Conservation (phyloP, 805 yeast genomes). For the Wickerhamiella sorbophila region DNA sequence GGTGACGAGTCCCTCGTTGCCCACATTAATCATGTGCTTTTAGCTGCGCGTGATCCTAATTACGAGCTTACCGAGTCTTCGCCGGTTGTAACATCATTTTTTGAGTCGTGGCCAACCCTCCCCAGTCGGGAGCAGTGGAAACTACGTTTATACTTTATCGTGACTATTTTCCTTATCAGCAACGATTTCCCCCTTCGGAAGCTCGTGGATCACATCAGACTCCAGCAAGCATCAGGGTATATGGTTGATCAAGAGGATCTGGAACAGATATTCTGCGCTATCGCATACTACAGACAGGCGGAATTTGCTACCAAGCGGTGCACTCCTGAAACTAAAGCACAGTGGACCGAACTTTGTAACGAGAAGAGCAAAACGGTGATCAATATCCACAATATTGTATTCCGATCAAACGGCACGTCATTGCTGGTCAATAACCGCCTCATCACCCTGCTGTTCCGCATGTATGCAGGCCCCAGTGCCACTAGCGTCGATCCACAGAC, state of each 20-base stretch:
- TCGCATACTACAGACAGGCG: slow-evolving; percentile 19
- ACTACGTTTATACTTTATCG: slow-evolving; percentile 19
- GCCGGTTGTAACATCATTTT: slow-evolving; percentile 16
- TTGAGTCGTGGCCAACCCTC: slow-evolving; percentile 13
- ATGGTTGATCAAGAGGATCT: slow-evolving; percentile 20
- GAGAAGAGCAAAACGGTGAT: slow-evolving; percentile 15
- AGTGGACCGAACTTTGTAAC: slow-evolving; percentile 18
- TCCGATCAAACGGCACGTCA: slow-evolving; percentile 16
- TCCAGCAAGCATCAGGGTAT: slow-evolving; percentile 23
- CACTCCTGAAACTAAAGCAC: slow-evolving; percentile 6
- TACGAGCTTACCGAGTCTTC: slow-evolving; percentile 7
- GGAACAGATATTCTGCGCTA: slow-evolving; percentile 17
- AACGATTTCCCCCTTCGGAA: slow-evolving; percentile 15
- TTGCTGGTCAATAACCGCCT: slow-evolving; percentile 15
- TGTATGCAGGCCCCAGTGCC: slow-evolving; percentile 13
- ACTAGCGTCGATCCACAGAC: slow-evolving; percentile 11
- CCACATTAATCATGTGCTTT: not conserved
- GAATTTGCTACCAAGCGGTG: slow-evolving; percentile 12
- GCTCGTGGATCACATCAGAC: slow-evolving; percentile 17
- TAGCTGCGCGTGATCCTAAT: not conserved
- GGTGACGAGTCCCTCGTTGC: not conserved
- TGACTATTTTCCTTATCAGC: slow-evolving; percentile 10
- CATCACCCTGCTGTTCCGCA: slow-evolving; percentile 19
- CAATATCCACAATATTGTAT: slow-evolving; percentile 15
- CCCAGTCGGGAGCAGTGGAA: slow-evolving; percentile 21